Conservation (phyloP, 345 rosid genomes). For the Hevea brasiliensis region DNA sequence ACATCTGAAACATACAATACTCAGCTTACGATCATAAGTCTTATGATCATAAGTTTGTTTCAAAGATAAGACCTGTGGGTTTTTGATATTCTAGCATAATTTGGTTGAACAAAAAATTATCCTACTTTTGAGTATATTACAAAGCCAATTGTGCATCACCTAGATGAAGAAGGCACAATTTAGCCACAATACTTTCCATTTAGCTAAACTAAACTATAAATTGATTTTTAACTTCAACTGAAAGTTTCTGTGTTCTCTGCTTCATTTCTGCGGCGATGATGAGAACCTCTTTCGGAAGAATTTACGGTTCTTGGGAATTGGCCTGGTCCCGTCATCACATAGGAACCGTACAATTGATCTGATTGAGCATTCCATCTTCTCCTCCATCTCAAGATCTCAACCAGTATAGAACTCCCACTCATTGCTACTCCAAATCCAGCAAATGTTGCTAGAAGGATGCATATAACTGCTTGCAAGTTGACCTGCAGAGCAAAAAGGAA, state of each 20-base stretch:
- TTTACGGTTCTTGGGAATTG: slow-evolving; percentile 30
- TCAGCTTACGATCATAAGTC: not conserved
- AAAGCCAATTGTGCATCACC: not conserved
- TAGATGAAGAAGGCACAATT: not conserved
- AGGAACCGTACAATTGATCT: slow-evolving; percentile 22
- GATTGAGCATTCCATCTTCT: slow-evolving; percentile 47
- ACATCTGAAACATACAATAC: not conserved
- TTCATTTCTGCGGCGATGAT: slow-evolving; percentile 9
- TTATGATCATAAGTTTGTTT: not conserved
- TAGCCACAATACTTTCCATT: not conserved
- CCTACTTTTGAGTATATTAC: slow-evolving; percentile 16
- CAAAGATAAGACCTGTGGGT: not conserved
- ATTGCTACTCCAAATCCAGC: slow-evolving; percentile 80
- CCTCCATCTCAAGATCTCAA: slow-evolving; percentile 78
- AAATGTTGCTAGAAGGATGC: slow-evolving; percentile 75
- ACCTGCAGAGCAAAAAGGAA: slow-evolving; percentile 41
- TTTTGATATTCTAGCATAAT: not conserved
- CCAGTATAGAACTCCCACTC: slow-evolving; percentile 75
- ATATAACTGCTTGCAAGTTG: slow-evolving; percentile 62
- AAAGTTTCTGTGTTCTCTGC: slow-evolving; percentile 23
- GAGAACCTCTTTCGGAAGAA: slow-evolving; percentile 18
- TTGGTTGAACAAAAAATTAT: not conserved
- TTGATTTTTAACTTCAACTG: slow-evolving; percentile 16
- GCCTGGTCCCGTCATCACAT: slow-evolving; percentile 28
- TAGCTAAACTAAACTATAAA: not conserved